Evolutionary conservation across 164 flowering plant species (phyloP).

Genomic region (Sedum album): DNA sequence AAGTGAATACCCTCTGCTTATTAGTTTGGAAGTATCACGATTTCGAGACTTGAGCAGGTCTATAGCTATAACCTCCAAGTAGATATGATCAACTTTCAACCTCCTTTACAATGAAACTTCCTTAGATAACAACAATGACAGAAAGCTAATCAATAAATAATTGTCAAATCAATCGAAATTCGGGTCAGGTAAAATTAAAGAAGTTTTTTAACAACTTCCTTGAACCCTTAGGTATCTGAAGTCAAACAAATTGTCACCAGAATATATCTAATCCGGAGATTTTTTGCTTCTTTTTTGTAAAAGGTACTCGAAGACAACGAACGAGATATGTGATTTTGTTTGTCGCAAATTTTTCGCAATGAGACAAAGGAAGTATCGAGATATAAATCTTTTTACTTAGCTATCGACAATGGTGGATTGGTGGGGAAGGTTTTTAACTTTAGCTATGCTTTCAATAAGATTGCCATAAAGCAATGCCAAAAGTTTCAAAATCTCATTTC

Average conservation of each 20-base stretch:
- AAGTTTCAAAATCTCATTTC: background rate
- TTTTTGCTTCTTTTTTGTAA: background rate
- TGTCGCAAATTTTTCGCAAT: background rate
- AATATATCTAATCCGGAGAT: background rate
- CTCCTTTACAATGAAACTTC: background rate
- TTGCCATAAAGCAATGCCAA: background rate
- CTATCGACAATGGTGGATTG: background rate
- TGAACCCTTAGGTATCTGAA: background rate
- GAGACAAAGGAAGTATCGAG: conserved; percentile 4
- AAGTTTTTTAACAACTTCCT: background rate
- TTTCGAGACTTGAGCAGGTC: background rate
- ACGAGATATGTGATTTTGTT: background rate
- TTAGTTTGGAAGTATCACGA: background rate
- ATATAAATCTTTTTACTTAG: background rate
- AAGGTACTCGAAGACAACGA: conserved; percentile 1
- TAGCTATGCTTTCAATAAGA: background rate
- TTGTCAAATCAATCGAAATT: background rate
- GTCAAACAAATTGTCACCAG: conserved; percentile 3
- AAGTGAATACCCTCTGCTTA: background rate
- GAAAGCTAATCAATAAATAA: background rate
- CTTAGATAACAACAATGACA: background rate
- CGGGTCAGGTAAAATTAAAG: background rate
- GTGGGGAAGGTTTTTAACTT: background rate
- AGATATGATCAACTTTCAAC: background rate
- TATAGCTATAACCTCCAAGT: background rate